Conservation (phyloP, 768 basidiomycete genomes). For the Hysterangium stoloniferum region DNA sequence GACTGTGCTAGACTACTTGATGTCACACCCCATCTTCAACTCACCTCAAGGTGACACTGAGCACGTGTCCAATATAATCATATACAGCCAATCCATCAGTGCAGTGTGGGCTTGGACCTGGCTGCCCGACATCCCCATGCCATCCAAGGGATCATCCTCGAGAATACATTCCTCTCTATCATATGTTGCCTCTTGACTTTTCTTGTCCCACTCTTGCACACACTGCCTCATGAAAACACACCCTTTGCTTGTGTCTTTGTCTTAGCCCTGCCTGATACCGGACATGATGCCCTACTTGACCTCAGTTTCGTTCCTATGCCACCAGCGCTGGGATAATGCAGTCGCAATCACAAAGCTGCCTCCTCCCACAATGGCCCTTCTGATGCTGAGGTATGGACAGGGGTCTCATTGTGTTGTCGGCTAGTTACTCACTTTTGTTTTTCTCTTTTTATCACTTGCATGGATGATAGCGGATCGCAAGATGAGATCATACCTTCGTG, state of each 20-base stretch:
- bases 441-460: constrained; percentile 53
- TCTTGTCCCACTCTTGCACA: background rate
- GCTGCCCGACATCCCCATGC: constrained; percentile 68
- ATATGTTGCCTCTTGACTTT: constrained; percentile 11
- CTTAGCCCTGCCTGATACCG: constrained; percentile 64
- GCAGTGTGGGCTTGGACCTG: constrained; percentile 86
- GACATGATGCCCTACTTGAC: constrained; percentile 65
- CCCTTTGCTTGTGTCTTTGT: no score
- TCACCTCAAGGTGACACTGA: background rate
- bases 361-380: constrained; percentile 19
- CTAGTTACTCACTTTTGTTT: background rate
- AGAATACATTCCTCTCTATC: constrained; percentile 90
- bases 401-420: background rate
- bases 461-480: constrained; percentile 63
- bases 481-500: constrained; percentile 71
- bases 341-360: constrained; percentile 43
- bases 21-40: constrained; percentile 19
- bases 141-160: constrained; percentile 73
- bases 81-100: constrained; percentile 85
- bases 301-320: constrained; percentile 71
- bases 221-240: background rate
- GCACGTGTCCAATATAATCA: constrained; percentile 32
- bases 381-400: constrained; percentile 31
- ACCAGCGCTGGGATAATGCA: constrained; percentile 83
- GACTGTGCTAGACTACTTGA: constrained; percentile 61